Percentiles rank a stretch among this genome's conserved stretches.
phyloP scores from a whole-genome alignment of 2,329 filamentous ascomycete genomes.

The Coniochaeta pulveracea region DNA sequence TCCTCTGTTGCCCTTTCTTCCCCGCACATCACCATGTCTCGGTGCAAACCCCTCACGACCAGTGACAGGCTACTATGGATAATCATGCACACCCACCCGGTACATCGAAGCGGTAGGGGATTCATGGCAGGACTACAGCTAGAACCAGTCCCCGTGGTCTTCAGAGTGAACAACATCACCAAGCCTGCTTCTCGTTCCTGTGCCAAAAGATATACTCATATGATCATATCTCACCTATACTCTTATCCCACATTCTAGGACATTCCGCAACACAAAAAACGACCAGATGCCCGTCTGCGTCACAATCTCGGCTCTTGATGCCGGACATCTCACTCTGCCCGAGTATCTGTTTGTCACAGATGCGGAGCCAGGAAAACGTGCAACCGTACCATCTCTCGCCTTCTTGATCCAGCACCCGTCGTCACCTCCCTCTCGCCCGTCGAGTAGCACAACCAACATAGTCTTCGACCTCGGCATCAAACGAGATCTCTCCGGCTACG shows the following conservation, averaged over 20 bases:
- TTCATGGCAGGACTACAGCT: no score
- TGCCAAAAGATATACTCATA: no score
- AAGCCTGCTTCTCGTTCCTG: no score
- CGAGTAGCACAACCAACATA: constrained; percentile 18
- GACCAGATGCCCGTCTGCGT: constrained; percentile 13
- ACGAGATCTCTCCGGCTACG: constrained; percentile 29
- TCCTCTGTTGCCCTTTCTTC: not conserved
- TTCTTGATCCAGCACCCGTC: constrained; percentile 39
- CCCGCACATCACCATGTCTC: not conserved
- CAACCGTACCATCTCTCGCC: constrained; percentile 38
- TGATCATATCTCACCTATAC: no score
- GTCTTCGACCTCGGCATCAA: constrained; percentile 44
- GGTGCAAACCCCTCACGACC: no score
- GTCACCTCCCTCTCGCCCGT: not conserved
- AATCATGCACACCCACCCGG: no score
- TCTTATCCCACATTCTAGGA: no score
- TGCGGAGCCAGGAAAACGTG: constrained; percentile 26
- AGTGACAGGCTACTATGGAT: no score
- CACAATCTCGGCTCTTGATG: constrained; percentile 23
- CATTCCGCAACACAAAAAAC: not conserved
- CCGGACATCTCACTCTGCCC: constrained; percentile 31
- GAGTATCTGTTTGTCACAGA: constrained; percentile 32
- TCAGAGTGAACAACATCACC: no score
- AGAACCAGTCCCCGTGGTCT: no score
- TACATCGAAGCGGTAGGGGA: no score